These are phyloP conservation scores for Rosa chinensis DNA, from an alignment of 306 rosid species.

Conservation along the genomic window DNA sequence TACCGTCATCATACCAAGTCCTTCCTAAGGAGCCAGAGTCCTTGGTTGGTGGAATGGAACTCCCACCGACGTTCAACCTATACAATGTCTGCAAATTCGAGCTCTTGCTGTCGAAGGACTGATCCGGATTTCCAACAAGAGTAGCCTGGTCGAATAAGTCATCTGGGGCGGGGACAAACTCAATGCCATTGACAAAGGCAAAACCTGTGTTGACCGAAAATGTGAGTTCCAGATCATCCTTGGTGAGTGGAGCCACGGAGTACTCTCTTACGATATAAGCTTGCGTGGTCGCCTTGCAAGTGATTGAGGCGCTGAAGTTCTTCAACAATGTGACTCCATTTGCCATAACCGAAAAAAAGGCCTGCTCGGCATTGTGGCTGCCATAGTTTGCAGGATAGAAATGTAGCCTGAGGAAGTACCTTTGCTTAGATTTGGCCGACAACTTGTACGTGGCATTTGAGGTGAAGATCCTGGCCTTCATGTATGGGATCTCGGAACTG, in stretches of 20 bases:
- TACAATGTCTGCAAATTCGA: constrained; percentile 39
- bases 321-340: constrained; percentile 35
- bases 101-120: constrained; percentile 18
- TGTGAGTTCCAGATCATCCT: constrained; percentile 30
- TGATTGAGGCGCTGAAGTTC: constrained; percentile 43
- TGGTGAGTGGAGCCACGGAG: constrained; percentile 21
- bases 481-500: constrained; percentile 40
- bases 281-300: constrained; percentile 46
- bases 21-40: constrained; percentile 41
- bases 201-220: constrained; percentile 39
- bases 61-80: constrained; percentile 49
- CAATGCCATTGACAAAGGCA: constrained; percentile 49
- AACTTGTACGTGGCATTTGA: constrained; percentile 40
- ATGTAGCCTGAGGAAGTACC: constrained; percentile 48
- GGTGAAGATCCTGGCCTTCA: constrained; percentile 44
- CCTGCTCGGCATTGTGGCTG: constrained; percentile 31
- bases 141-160: constrained; percentile 27
- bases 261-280: constrained; percentile 41
- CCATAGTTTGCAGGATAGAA: constrained; percentile 48
- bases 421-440: constrained; percentile 22
- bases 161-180: constrained; percentile 31
- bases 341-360: constrained; percentile 38
- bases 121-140: constrained; percentile 27
- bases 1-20: constrained; percentile 46
- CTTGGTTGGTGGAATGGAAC: constrained; percentile 36